phyloP scores from a whole-genome alignment of 163 green algal genomes.

The Volvox carteri region DNA sequence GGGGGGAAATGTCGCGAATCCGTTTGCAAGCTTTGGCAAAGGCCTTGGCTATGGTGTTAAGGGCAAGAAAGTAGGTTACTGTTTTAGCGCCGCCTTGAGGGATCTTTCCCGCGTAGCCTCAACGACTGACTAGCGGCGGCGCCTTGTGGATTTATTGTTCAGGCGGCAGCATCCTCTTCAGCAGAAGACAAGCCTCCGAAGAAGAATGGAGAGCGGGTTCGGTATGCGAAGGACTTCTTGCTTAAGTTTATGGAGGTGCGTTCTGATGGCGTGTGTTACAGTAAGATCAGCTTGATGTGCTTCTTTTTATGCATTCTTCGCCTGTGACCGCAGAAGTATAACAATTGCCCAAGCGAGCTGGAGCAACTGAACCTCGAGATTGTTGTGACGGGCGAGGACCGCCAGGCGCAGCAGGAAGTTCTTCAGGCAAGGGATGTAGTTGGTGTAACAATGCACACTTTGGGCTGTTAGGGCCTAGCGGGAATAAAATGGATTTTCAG shows the following conservation, averaged over 20 bases:
- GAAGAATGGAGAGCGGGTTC: slow-evolving; percentile 82
- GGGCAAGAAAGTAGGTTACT: slow-evolving; percentile 47
- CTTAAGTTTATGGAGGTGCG: slow-evolving; percentile 88
- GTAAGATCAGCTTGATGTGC: not conserved
- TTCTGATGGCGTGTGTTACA: not conserved
- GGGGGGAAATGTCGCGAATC: slow-evolving; percentile 72
- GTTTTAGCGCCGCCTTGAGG: not conserved
- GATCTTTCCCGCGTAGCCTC: slow-evolving; percentile 31
- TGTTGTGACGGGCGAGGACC: slow-evolving; percentile 55
- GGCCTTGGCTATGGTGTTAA: slow-evolving; percentile 79
- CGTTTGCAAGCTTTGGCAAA: slow-evolving; percentile 85
- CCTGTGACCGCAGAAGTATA: slow-evolving; percentile 73
- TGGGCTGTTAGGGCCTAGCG: no score
- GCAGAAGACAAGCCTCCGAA: slow-evolving; percentile 66
- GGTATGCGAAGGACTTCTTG: slow-evolving; percentile 86
- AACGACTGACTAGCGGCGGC: slow-evolving; percentile 41
- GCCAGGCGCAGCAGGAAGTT: slow-evolving; percentile 60
- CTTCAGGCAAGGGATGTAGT: slow-evolving; percentile 62
- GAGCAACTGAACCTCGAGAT: slow-evolving; percentile 80
- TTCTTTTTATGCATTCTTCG: not conserved
- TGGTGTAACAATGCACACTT: no score
- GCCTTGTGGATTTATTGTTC: slow-evolving; percentile 14
- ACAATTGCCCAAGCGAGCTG: slow-evolving; percentile 75
- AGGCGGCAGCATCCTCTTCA: slow-evolving; percentile 41
- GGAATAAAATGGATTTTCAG: no score